Conservation (phyloP, 495 filamentous ascomycete species). For the Penicillium bovifimosum region DNA sequence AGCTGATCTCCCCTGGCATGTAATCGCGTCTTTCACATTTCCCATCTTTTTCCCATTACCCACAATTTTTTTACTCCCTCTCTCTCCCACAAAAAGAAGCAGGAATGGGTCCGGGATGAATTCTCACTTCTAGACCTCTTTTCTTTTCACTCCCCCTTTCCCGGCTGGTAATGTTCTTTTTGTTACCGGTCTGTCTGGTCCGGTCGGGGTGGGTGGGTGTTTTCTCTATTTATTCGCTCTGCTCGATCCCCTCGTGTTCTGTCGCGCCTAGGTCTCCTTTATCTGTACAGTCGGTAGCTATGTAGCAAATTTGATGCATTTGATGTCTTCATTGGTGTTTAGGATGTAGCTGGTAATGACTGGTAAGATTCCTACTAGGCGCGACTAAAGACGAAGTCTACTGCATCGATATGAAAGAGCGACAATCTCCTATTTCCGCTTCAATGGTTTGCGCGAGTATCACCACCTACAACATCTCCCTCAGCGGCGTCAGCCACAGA, state of each 20-base stretch:
- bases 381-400: not conserved
- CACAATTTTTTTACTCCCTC: slow-evolving; percentile 9
- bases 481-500: not conserved
- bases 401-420: not conserved
- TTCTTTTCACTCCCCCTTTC: slow-evolving; percentile 11
- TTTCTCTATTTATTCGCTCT: slow-evolving; percentile 19
- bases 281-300: slow-evolving; percentile 32
- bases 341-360: no score
- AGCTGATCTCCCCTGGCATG: slow-evolving; percentile 77
- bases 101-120: slow-evolving; percentile 18
- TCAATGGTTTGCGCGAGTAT: not conserved
- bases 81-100: slow-evolving; percentile 18
- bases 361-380: no score
- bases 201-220: slow-evolving; percentile 19
- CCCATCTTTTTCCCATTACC: slow-evolving; percentile 4
- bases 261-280: slow-evolving; percentile 28
- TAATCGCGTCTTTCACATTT: slow-evolving; percentile 25
- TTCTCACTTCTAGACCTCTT: slow-evolving; percentile 19
- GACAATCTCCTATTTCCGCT: not conserved
- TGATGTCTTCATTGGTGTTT: slow-evolving; percentile 20
- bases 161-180: slow-evolving; percentile 15
- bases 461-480: not conserved
- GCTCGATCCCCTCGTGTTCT: slow-evolving; percentile 26
- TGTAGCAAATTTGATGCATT: slow-evolving; percentile 34
- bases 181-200: slow-evolving; percentile 8